Conservation (phyloP, 179 eudicot genomes). For the Amaranthus tricolor region DNA sequence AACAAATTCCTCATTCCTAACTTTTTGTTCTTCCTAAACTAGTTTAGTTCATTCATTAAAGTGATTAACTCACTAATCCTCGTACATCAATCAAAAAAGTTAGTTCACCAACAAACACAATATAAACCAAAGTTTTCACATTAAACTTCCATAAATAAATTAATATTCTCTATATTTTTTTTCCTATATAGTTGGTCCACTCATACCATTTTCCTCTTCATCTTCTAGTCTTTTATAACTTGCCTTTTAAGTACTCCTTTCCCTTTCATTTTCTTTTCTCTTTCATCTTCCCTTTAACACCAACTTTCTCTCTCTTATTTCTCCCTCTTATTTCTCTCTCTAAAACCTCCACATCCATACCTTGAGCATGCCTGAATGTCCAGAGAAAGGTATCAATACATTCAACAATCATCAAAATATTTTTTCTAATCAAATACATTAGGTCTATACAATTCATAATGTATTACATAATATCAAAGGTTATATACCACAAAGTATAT, state of each 20-base stretch:
- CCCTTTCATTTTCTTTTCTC: slow-evolving; percentile 25
- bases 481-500: too few relatives aligned
- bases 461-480: too few relatives aligned
- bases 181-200: slow-evolving; percentile 18
- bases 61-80: slow-evolving; percentile 15
- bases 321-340: slow-evolving; percentile 28
- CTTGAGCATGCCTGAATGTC: slow-evolving; percentile 77
- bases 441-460: too few relatives aligned
- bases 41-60: not conserved
- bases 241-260: slow-evolving; percentile 41
- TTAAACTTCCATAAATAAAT: too few relatives aligned
- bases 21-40: not conserved
- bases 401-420: too few relatives aligned
- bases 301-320: slow-evolving; percentile 10
- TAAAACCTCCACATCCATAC: slow-evolving; percentile 26
- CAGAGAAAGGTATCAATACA: slow-evolving; percentile 57
- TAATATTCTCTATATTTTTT: too few relatives aligned
- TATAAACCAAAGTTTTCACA: not conserved
- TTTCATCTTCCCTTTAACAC: slow-evolving; percentile 14
- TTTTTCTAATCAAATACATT: not conserved
- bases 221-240: slow-evolving; percentile 22
- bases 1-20: not conserved
- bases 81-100: slow-evolving; percentile 29
- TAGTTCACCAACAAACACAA: slow-evolving; percentile 25
- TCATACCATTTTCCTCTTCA: not conserved